These are phyloP conservation scores for Bolboschoenoplectus hybrid DNA, from an alignment of 202 grass and related monocot species.

Conservation along the genomic window DNA sequence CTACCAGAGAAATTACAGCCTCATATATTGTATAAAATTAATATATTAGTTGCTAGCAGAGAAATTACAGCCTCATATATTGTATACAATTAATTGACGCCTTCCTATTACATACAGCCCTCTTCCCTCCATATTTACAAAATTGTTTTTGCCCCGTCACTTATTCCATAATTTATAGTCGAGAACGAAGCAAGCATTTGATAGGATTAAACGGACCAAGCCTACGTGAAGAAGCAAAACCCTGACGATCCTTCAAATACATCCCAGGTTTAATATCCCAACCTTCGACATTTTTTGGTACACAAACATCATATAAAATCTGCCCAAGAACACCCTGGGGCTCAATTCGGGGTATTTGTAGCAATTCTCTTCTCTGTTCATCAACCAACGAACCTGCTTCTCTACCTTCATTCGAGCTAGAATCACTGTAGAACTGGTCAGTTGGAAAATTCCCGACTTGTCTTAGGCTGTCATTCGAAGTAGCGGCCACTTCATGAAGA, in stretches of 20 bases:
- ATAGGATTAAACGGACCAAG: conserved; percentile 77
- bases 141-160: conserved; percentile 40
- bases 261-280: conserved; percentile 86
- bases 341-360: conserved; percentile 64
- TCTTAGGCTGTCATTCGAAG: conserved; percentile 76
- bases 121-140: conserved; percentile 68
- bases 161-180: conserved; percentile 54
- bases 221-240: conserved; percentile 45
- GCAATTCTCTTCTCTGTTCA: conserved; percentile 51
- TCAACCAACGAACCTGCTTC: conserved; percentile 50
- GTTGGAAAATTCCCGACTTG: conserved; percentile 55
- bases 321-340: conserved; percentile 87
- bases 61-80: conserved; percentile 33
- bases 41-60: conserved; percentile 37
- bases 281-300: conserved; percentile 87
- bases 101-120: conserved; percentile 39
- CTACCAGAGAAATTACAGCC: conserved; percentile 30
- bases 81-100: conserved; percentile 47
- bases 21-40: conserved; percentile 40
- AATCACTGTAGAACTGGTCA: conserved; percentile 74
- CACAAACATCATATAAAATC: conserved; percentile 84
- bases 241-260: conserved; percentile 58
- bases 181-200: conserved; percentile 81
- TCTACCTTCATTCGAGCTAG: conserved; percentile 53
- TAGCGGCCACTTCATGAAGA: conserved; percentile 68